A percentile compares a stretch with the other conserved stretches of the same genome.
phyloP scores from a whole-genome alignment of 768 basidiomycete species.

The Termitomyces heimii region DNA sequence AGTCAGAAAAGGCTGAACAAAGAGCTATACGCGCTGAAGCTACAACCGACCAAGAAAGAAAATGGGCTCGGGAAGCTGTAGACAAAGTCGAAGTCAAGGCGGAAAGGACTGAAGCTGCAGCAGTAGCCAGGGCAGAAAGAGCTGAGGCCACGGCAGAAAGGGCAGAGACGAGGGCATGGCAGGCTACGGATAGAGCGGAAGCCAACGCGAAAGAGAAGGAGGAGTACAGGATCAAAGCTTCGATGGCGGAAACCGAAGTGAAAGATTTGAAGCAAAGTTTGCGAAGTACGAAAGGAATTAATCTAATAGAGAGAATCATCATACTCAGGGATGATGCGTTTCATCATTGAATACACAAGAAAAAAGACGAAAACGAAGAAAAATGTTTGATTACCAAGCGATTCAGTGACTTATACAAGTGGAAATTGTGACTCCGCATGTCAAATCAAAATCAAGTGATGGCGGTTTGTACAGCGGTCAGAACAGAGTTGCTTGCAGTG shows the following conservation, averaged over 20 bases:
- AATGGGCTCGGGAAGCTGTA: not conserved
- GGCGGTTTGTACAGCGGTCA: no score
- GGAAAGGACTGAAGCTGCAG: no score
- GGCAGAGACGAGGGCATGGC: not conserved
- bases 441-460: not conserved
- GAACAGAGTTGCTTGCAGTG: no score
- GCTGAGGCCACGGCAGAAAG: not conserved
- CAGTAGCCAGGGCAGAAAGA: no score
- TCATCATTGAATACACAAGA: not conserved
- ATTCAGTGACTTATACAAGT: not conserved
- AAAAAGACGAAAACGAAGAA: not conserved
- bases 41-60: not conserved
- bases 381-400: not conserved
- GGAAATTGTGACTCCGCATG: no score
- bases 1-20: not conserved
- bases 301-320: not conserved
- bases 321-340: not conserved
- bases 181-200: not conserved
- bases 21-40: not conserved
- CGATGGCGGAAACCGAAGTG: not conserved
- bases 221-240: not conserved
- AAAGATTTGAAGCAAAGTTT: not conserved
- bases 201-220: not conserved
- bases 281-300: not conserved
- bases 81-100: not conserved